Evolutionary conservation across 768 basidiomycete species (phyloP), one percentile per base, ranked within the genome.

Genomic region (Leccinum aurantiacum): DNA sequence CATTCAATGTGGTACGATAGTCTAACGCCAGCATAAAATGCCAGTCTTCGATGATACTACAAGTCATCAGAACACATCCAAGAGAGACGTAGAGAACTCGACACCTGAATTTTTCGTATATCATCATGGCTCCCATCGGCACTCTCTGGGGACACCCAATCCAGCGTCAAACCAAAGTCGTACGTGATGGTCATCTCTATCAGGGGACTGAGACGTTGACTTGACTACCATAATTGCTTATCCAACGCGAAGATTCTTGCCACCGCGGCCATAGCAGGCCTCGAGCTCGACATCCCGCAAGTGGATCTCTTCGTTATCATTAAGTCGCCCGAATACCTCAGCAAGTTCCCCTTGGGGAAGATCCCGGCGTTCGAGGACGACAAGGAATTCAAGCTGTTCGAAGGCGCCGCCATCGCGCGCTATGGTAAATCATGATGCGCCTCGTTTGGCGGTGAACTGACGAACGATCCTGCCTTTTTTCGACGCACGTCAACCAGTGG

Each of bases 271-370:
- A 41, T 66, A 17, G 67, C 65, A 29, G 69, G 54, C n/a, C 62
- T 72, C 11, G 69, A 74, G 56, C 27, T 74, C 1, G 71, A 74
- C 22, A 61, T 41, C 0, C 66, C 69, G 17, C 38, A 54, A 3
- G 53, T 73, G 4, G 67, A 72, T 22, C 69, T 65, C 47, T 41
- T 11, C 0, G 72, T 69, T 46, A 72, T 65, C n/a, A 71, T 65
- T 50, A 61, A 54, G 53, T 46, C 71, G 3, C 63, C 71, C 6
- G 73, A 74, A 61, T 73, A 57, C 59, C 63, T 74, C 22, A 33
- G 44, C 4, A 73, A 74, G 54, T 74, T 73, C 41, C 71, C 71
- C 2, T 0, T 74, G 10, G 71, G 72, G 25, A 73, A 71, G 54
- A 6, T 73, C 0, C 71, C 71, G 6, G 63, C 65, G 0, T 73